Evolutionary conservation across 352 stramenopile species (phyloP), one percentile per base, ranked within the genome.

Genomic region (Pythium phragmiticola): DNA sequence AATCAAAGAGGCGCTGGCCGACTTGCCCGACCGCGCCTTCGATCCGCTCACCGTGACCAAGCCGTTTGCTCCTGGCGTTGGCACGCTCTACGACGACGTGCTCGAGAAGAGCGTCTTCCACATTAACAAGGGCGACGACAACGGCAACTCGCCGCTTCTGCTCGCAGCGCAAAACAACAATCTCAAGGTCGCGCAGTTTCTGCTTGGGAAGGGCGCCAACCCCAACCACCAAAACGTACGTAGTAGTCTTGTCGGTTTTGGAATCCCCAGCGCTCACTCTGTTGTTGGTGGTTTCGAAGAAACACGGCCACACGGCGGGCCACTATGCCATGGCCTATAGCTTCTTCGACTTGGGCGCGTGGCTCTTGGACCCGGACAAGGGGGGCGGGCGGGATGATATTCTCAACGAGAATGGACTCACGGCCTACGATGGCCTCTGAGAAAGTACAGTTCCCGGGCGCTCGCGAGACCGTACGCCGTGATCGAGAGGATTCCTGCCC

Each of bases 261-360:
- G 7, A n/a, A n/a, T 26, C 23, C 17, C 42, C 17, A 23, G 41
- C 7, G 41, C 54, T 52, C 4, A 37, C 62, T 34, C 13, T 52
- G n/a, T 48, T 51, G 19, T 37, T 61, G 34, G 28, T 55, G 26
- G 26, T 28, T 2, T 28, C 26, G 26, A 4, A 88, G 79, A 87
- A 81, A 73, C 73, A 83, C 46, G 94, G 93, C 30, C 96, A 98
- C 66, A 98, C 93, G 2, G 78, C 92, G 0, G 82, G 97, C 41
- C 93, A 98, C 68, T 98, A 97, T 72, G 94, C 94, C 28, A 95
- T 98, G 83, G 81, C 86, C 16, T 97, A 96, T 75, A 92, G 77
- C 73, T 92, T 92, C 72, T 92, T 92, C 65, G 94, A 98, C 70
- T 63, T 98, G 19, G 90, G 86, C 34, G 92, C 96, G 74, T 97